Evolutionary conservation across 2,329 filamentous ascomycete genomes (phyloP).

Genomic region (Dactylellina leptospora): DNA sequence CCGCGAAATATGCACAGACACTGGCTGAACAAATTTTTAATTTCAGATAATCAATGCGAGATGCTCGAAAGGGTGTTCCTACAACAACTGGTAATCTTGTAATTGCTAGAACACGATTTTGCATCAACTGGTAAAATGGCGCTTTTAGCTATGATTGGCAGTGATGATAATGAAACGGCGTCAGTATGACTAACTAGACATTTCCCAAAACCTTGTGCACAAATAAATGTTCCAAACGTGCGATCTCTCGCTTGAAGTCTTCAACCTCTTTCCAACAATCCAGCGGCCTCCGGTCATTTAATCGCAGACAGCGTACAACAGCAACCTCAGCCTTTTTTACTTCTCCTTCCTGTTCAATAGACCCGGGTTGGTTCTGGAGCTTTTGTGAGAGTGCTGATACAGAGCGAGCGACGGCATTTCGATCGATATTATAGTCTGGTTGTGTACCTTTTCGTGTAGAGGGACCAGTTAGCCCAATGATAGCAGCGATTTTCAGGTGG

Average conservation of each 20-base stretch:
- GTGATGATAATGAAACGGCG: no score
- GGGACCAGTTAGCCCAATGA: no score
- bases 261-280: slow-evolving; percentile 96
- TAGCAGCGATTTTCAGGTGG: background rate
- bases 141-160: no score
- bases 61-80: no score
- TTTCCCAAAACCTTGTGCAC: slow-evolving; percentile 76
- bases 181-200: slow-evolving; percentile 9
- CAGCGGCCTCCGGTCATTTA: slow-evolving; percentile 85
- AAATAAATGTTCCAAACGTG: slow-evolving; percentile 84
- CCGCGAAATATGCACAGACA: background rate
- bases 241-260: slow-evolving; percentile 87
- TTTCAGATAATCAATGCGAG: background rate
- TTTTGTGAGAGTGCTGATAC: slow-evolving; percentile 40
- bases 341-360: slow-evolving; percentile 69
- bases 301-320: slow-evolving; percentile 80
- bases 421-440: slow-evolving; percentile 9
- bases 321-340: slow-evolving; percentile 78
- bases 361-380: slow-evolving; percentile 22
- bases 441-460: slow-evolving; percentile 16
- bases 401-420: slow-evolving; percentile 29
- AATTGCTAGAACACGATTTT: no score
- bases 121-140: no score
- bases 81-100: no score
- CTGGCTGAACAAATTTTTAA: slow-evolving; percentile 2